phyloP scores from a whole-genome alignment of 495 filamentous ascomycete genomes.

The Schizothecium vesticola region DNA sequence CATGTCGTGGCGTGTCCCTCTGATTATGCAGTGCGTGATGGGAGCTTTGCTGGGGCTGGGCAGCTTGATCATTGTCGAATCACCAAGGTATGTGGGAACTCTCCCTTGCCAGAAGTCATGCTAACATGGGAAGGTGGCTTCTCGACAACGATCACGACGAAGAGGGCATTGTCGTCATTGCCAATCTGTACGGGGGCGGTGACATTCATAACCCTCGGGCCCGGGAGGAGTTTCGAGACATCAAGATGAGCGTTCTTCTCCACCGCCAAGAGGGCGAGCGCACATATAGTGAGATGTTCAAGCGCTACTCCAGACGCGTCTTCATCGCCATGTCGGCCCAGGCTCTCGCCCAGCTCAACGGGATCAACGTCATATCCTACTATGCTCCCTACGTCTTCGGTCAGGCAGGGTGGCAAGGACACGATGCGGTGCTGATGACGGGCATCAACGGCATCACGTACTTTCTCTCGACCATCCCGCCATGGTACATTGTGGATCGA shows the following conservation, averaged over 20 bases:
- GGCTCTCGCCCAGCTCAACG: slow-evolving; percentile 90
- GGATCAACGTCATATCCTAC: slow-evolving; percentile 99
- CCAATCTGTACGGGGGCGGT: slow-evolving; percentile 91
- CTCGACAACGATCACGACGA: slow-evolving; percentile 97
- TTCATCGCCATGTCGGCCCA: slow-evolving; percentile 99
- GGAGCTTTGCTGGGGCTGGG: slow-evolving; percentile 76
- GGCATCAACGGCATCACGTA: slow-evolving; percentile 94
- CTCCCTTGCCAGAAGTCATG: background rate
- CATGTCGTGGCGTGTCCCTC: slow-evolving; percentile 83
- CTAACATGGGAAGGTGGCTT: slow-evolving; percentile 64
- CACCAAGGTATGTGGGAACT: slow-evolving; percentile 63
- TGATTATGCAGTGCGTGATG: slow-evolving; percentile 94
- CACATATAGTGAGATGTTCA: slow-evolving; percentile 92
- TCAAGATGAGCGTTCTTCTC: slow-evolving; percentile 94
- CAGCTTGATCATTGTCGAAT: slow-evolving; percentile 91
- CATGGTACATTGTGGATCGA: slow-evolving; percentile 94
- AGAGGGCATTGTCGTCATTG: slow-evolving; percentile 96
- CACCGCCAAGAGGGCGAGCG: slow-evolving; percentile 92
- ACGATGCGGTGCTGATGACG: slow-evolving; percentile 91
- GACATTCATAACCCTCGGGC: slow-evolving; percentile 90
- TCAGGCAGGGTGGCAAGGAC: slow-evolving; percentile 87
- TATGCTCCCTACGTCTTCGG: slow-evolving; percentile 97
- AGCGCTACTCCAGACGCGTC: slow-evolving; percentile 81
- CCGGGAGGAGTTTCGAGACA: slow-evolving; percentile 91
- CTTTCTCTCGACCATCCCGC: slow-evolving; percentile 82